A percentile compares a stretch with the other conserved stretches of the same genome.
Conservation (phyloP, 2,329 filamentous ascomycete genomes). For the Parascedosporium putredinis region DNA sequence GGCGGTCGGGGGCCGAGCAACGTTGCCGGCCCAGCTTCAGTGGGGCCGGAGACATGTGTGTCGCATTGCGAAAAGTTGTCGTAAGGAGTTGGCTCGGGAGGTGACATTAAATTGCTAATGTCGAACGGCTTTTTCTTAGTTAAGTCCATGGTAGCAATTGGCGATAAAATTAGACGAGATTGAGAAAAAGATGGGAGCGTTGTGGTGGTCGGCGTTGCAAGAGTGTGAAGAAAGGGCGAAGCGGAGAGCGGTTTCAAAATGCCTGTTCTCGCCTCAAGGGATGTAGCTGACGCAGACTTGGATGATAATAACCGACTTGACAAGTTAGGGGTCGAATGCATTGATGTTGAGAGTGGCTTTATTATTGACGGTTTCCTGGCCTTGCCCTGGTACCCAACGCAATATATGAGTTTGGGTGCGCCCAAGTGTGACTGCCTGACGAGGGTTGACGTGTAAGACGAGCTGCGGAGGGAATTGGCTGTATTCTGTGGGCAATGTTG, state of each 20-base stretch:
- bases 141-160: conserved; percentile 14
- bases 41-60: not conserved
- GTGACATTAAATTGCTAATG: conserved; percentile 50
- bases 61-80: conserved; percentile 38
- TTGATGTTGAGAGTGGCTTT: not conserved
- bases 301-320: not conserved
- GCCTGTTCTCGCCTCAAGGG: too few species aligned
- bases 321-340: not conserved
- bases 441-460: conserved; percentile 1
- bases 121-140: conserved; percentile 38
- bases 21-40: not conserved
- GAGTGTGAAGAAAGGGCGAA: too few species aligned
- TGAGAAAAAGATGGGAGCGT: conserved; percentile 14
- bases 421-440: conserved; percentile 5
- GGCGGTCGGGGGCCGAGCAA: conserved; percentile 20
- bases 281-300: not conserved
- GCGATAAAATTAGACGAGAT: conserved; percentile 13
- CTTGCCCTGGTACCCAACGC: not conserved
- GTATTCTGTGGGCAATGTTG: not conserved
- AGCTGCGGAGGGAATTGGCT: conserved; percentile 2
- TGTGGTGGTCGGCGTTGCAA: conserved; percentile 10
- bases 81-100: conserved; percentile 42
- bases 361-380: not conserved
- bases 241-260: too few species aligned
- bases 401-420: conserved; percentile 1